phyloP scores from a whole-genome alignment of 441 rosid genomes.

The Aleurites moluccanus region DNA sequence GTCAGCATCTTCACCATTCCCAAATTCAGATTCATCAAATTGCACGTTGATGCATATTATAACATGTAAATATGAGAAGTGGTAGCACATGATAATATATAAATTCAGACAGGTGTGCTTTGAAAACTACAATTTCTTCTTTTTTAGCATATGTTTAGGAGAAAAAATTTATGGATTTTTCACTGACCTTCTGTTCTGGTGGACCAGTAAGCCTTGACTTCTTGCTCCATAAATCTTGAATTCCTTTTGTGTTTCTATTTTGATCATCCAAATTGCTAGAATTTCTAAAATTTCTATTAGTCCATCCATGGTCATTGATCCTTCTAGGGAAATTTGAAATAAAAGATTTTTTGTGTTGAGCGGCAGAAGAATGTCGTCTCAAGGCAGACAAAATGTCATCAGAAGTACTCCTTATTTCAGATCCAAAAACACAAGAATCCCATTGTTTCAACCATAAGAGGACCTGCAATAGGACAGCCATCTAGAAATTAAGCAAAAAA shows the following conservation, averaged over 20 bases:
- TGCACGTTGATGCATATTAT: background rate
- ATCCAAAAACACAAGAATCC: constrained; percentile 98
- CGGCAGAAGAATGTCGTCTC: constrained; percentile 75
- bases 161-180: constrained; percentile 10
- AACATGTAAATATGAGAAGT: constrained; percentile 7
- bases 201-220: constrained; percentile 66
- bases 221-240: constrained; percentile 50
- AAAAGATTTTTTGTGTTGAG: constrained; percentile 53
- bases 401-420: constrained; percentile 89
- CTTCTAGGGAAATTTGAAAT: constrained; percentile 54
- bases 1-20: background rate
- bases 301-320: constrained; percentile 51
- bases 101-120: background rate
- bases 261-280: constrained; percentile 36
- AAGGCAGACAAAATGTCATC: constrained; percentile 90
- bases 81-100: background rate
- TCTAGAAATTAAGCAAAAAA: constrained; percentile 26
- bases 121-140: background rate
- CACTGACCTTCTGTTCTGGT: constrained; percentile 86
- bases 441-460: constrained; percentile 98
- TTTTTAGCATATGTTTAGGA: background rate
- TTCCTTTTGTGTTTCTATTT: constrained; percentile 40
- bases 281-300: constrained; percentile 43
- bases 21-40: background rate
- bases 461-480: constrained; percentile 52